phyloP scores from a whole-genome alignment of 169 alveolate genomes.

The Plasmodium sp. region DNA sequence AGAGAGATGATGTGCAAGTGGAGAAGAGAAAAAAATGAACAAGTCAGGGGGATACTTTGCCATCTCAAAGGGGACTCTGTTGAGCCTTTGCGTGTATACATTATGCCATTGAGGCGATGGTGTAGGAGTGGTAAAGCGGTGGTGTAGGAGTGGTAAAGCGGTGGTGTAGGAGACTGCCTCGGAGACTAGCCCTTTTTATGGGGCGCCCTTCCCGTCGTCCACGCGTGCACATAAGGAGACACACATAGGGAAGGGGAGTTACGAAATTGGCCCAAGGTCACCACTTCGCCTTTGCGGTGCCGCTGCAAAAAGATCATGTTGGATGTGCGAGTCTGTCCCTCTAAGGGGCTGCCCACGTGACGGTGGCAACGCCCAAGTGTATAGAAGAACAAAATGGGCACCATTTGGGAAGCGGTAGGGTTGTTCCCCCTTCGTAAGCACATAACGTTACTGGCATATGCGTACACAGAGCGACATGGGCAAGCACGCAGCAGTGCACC shows the following conservation, averaged over 20 bases:
- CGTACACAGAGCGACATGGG: not conserved
- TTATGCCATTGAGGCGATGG: not conserved
- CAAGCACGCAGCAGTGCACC: not conserved
- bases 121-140: too few species aligned
- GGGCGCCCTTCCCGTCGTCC: not conserved
- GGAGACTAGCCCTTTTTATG: not conserved
- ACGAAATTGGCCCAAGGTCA: not conserved
- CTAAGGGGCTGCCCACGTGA: not conserved
- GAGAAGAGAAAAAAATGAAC: not conserved
- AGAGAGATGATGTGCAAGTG: not conserved
- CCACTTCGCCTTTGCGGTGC: not conserved
- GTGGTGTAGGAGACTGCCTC: not conserved
- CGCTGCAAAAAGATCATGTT: not conserved
- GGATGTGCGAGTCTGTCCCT: not conserved
- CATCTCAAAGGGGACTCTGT: not conserved
- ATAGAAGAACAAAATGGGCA: not conserved
- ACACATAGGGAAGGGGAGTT: not conserved
- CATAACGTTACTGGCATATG: not conserved
- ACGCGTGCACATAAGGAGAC: not conserved
- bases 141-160: not conserved
- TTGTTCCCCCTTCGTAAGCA: not conserved
- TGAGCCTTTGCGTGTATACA: not conserved
- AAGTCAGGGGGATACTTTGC: not conserved
- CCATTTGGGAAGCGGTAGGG: not conserved
- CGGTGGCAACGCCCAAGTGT: not conserved